Conservation (phyloP, 805 yeast genomes). For the Saccharomycopsis schoenii region DNA sequence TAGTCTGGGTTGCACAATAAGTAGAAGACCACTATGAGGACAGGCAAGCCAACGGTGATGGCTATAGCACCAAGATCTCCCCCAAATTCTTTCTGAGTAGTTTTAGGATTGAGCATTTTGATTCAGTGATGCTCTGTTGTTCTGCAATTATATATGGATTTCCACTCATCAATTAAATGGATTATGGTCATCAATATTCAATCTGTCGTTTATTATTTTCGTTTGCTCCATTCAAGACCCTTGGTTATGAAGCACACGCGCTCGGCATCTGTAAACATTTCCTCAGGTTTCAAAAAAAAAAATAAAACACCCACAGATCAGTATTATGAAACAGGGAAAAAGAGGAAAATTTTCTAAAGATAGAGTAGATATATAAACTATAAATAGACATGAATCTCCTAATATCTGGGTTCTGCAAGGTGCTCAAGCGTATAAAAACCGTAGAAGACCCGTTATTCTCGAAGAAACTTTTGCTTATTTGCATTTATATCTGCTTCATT, state of each 20-base stretch:
- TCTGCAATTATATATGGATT: too few species aligned
- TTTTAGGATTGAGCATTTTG: conserved; percentile 51
- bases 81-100: conserved; percentile 62
- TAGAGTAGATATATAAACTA: neutral
- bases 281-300: neutral
- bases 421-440: neutral
- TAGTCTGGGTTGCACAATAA: conserved; percentile 53
- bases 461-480: too few species aligned
- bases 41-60: conserved; percentile 60
- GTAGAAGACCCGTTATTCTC: neutral
- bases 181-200: too few species aligned
- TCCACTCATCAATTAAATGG: too few species aligned
- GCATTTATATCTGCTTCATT: neutral
- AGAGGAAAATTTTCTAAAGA: neutral
- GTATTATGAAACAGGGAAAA: neutral
- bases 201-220: too few species aligned
- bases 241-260: too few species aligned
- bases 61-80: conserved; percentile 69
- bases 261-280: too few species aligned
- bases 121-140: too few species aligned
- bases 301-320: neutral
- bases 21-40: conserved; percentile 47
- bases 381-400: neutral
- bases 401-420: neutral
- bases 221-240: too few species aligned